Evolutionary conservation across 179 eudicot species (phyloP), one percentile per base, ranked within the genome.

Genomic region (Drosera spatulata): DNA sequence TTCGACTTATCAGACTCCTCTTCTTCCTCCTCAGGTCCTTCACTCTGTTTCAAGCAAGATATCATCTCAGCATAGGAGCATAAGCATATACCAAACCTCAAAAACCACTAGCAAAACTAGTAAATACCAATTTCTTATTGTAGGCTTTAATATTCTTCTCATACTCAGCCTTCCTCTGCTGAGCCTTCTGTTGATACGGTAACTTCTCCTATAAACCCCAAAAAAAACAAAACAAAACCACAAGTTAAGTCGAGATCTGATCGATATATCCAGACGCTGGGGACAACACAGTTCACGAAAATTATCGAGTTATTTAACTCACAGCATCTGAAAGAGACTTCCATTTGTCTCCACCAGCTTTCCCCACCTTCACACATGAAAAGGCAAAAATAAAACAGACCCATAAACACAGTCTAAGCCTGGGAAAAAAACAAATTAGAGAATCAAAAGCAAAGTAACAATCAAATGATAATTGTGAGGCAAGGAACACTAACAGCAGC

Each of bases 1-100:
- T 54, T 85, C 8, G 83, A 87, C 74, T 84, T 87, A 73, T 85
- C 95, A 37, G 95, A 87, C 40, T 75, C 90, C 3, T 81, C 85
- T 5, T 70, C 74, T 3, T 59, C 69, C 40, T 74, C 74, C 5
- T 53, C 41, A 22, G 40, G 11, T 3, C 8, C 39, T 2, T 22
- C 39, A 55, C 58, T 41, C 12, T 55, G 12, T 8, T n/a, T 41
- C 39, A 5, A 37, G 7, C 41, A 55, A 8, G 3, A 37, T 7
- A 15, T 6, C 10, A 39, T n/a, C 39, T 11, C 4, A 58, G 37
- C 22, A n/a, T 53, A 14, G 37, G 5, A 11, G 5, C 33, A 22
- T 22, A 22, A 22, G 33, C 33, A 22, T 22, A 22, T 22, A 22
- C 33, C 33, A 22, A 22, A 22, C 33, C 33, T 22, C 33, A 22